These are phyloP conservation scores for Fimicolochytrium jonesii DNA, from an alignment of 192 early-diverging fungal species.

Conservation along the genomic window DNA sequence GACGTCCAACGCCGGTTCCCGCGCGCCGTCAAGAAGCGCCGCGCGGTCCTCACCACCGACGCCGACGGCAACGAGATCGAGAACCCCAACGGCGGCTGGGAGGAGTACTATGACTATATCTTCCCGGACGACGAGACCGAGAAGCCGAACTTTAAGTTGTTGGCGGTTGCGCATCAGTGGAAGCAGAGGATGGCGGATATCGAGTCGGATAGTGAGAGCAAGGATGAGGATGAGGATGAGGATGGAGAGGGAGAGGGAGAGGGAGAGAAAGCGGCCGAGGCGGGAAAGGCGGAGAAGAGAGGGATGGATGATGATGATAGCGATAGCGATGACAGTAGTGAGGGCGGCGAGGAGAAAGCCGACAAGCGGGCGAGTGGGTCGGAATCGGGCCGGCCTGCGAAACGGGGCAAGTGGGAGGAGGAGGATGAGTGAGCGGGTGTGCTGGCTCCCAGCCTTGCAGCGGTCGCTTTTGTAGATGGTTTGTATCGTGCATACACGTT, in stretches of 20 bases:
- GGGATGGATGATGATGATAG: constrained; percentile 7
- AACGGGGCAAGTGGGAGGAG: constrained; percentile 2
- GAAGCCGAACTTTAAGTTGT: constrained; percentile 81
- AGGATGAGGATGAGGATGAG: constrained; percentile 23
- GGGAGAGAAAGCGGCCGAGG: background rate
- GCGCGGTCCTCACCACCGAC: constrained; percentile 62
- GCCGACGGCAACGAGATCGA: constrained; percentile 48
- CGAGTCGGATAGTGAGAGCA: constrained; percentile 19
- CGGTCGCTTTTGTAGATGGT: too few species aligned
- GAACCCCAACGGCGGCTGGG: constrained; percentile 74
- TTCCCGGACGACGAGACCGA: constrained; percentile 95
- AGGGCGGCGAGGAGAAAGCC: constrained; percentile 18
- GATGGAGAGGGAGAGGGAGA: constrained; percentile 2
- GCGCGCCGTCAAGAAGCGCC: constrained; percentile 84
- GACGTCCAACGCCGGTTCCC: constrained; percentile 76
- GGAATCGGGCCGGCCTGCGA: background rate
- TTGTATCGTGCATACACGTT: too few species aligned
- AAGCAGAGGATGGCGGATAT: constrained; percentile 36
- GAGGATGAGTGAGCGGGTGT: too few species aligned
- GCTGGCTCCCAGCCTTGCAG: too few species aligned
- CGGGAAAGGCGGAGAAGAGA: background rate
- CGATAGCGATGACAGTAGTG: constrained; percentile 11
- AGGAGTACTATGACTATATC: constrained; percentile 99
- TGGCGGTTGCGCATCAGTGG: constrained; percentile 90
- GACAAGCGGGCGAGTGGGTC: background rate